These are phyloP conservation scores for Hammondia hammondi DNA, from an alignment of 169 alveolate species.

Conservation along the genomic window DNA sequence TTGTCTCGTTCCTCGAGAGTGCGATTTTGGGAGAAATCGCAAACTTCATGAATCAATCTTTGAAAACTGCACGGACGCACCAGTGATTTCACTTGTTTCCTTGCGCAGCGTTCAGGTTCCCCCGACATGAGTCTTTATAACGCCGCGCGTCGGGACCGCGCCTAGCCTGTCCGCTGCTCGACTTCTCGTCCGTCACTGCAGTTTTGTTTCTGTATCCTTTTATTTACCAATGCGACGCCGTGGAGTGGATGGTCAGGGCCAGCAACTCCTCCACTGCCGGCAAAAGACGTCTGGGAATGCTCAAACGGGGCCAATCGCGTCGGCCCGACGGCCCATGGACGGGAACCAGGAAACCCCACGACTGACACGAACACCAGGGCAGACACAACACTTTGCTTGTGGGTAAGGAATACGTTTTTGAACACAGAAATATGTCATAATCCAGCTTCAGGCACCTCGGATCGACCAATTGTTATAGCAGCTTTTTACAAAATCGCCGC, in stretches of 20 bases:
- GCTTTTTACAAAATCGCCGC: too few relatives aligned
- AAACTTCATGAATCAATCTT: not conserved
- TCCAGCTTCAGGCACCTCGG: not conserved
- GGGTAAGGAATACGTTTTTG: not conserved
- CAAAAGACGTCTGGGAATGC: not conserved
- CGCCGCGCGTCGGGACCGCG: constrained; percentile 20
- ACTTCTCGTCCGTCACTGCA: not conserved
- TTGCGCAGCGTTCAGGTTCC: not conserved
- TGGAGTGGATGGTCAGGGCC: not conserved
- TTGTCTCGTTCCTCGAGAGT: not conserved
- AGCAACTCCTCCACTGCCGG: not conserved
- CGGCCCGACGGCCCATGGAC: not conserved
- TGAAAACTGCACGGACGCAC: not conserved
- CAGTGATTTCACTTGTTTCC: not conserved
- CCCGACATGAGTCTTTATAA: not conserved
- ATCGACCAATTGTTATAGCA: not conserved
- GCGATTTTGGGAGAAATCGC: not conserved
- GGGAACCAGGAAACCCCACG: not conserved
- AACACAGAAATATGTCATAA: too few relatives aligned
- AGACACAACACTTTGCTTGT: not conserved
- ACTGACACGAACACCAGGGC: not conserved
- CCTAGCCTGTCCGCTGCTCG: not conserved
- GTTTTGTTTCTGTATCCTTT: not conserved
- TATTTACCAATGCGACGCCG: not conserved
- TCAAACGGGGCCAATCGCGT: not conserved